Evolutionary conservation across 495 filamentous ascomycete species (phyloP).

Genomic region (Lentithecium fluviatile): DNA sequence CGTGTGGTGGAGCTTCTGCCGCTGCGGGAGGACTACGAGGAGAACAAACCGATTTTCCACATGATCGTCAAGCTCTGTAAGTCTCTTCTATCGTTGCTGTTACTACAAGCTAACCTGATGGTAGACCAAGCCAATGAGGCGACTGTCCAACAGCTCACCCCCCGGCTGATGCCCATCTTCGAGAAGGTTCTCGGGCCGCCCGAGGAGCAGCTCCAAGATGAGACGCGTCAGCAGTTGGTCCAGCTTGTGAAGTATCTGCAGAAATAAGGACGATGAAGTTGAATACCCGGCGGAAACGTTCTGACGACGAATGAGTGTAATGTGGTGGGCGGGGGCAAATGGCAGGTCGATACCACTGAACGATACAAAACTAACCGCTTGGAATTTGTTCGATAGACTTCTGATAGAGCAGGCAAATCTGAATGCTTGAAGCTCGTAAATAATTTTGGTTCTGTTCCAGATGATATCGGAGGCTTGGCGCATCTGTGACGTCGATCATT

Average conservation of each 20-base stretch:
- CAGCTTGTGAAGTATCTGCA: slow-evolving; percentile 72
- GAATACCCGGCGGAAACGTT: slow-evolving; percentile 11
- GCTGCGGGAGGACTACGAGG: slow-evolving; percentile 90
- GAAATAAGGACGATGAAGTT: slow-evolving; percentile 28
- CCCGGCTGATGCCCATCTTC: slow-evolving; percentile 74
- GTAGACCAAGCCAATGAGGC: slow-evolving; percentile 70
- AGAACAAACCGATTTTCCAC: slow-evolving; percentile 88
- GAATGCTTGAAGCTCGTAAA: not conserved
- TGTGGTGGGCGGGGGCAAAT: too few species aligned
- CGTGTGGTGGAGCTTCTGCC: slow-evolving; percentile 76
- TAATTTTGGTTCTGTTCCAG: not conserved
- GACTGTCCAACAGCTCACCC: slow-evolving; percentile 72
- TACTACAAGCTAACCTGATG: slow-evolving; percentile 26
- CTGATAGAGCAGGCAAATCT: too few species aligned
- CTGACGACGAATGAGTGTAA: not conserved
- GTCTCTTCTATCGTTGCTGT: slow-evolving; percentile 37
- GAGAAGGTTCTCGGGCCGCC: slow-evolving; percentile 75
- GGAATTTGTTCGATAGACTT: too few species aligned
- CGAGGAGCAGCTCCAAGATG: slow-evolving; percentile 77
- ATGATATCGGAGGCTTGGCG: not conserved
- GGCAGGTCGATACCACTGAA: too few species aligned
- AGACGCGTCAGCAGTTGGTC: slow-evolving; percentile 67
- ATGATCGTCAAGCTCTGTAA: slow-evolving; percentile 85
- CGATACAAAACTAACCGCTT: too few species aligned
- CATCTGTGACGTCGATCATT: not conserved